These are phyloP conservation scores for Trichoderma cornu-damae DNA, from an alignment of 2,329 filamentous ascomycete species.

Conservation along the genomic window DNA sequence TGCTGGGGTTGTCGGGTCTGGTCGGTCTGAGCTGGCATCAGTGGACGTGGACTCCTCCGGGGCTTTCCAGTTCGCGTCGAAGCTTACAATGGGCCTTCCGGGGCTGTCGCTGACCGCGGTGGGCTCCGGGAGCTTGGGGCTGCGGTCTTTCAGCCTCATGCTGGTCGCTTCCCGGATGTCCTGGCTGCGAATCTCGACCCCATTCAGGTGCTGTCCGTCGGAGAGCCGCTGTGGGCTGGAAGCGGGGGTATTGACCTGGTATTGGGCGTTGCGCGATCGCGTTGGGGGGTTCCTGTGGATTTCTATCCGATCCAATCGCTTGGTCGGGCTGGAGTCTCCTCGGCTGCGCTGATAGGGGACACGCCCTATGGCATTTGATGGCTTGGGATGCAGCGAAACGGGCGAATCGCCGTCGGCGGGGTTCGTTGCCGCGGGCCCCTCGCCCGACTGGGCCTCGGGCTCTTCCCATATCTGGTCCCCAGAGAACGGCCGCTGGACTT, in stretches of 20 bases:
- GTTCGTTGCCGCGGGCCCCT: slow-evolving; percentile 5
- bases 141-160: slow-evolving; percentile 82
- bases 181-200: slow-evolving; percentile 75
- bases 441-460: slow-evolving; percentile 47
- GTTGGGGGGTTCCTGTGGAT: slow-evolving; percentile 80
- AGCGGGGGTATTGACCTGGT: slow-evolving; percentile 59
- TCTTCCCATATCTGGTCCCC: slow-evolving; percentile 88
- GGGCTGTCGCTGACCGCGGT: slow-evolving; percentile 86
- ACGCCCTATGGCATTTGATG: slow-evolving; percentile 31
- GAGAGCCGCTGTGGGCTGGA: slow-evolving; percentile 31
- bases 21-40: slow-evolving; percentile 55
- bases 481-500: slow-evolving; percentile 61
- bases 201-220: slow-evolving; percentile 62
- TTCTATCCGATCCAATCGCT: slow-evolving; percentile 54
- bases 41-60: slow-evolving; percentile 55
- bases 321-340: slow-evolving; percentile 32
- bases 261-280: slow-evolving; percentile 75
- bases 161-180: slow-evolving; percentile 89
- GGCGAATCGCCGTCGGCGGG: slow-evolving; percentile 30
- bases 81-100: slow-evolving; percentile 94
- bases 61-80: slow-evolving; percentile 77
- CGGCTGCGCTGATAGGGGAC: slow-evolving; percentile 36
- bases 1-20: slow-evolving; percentile 26
- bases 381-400: slow-evolving; percentile 31
- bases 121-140: slow-evolving; percentile 78